Evolutionary conservation across 257 asterid species (phyloP), one percentile per base, ranked within the genome.

Genomic region (Scutellaria baicalensis): DNA sequence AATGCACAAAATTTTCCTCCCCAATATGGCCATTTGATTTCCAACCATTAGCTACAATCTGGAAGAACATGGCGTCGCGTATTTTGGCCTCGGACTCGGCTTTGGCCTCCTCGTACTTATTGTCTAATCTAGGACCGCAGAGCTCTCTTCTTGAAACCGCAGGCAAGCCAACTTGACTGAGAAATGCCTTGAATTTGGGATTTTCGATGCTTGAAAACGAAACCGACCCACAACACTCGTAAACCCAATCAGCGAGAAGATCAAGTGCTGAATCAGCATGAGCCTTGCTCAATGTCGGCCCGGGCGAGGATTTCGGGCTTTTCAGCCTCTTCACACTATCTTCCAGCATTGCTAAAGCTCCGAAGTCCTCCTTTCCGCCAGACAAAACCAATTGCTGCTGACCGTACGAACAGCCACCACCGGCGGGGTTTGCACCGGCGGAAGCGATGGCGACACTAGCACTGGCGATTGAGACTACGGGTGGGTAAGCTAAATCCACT

Each of bases 31-130:
- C 79, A 11, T 78, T 88, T 0, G 76, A 68, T 64, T 89, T 91
- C 99, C 99, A 94, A 6, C 96, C 98, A 52, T 90, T 93, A 4
- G 93, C 80, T 1, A 92, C 92, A 43, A 94, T 74, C 79, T 94
- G 99, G 73, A 94, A 94, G 88, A 91, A 94, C 99, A 94, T 83
- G 36, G 99, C 97, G 40, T 94, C 99, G 36, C 92, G 86, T 18
- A 94, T 91, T 77, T 84, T 89, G 13, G 96, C 94, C 66, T 94
- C 97, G 0, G 90, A 91, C 13, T 88, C 88, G 1, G 84, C 87
- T 52, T 78, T 91, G 7, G 82, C 84, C 67, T 86, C 92, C 69
- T 88, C 90, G 43, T 83, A 94, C 72, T 85, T 94, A 2, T 70
- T 64, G 70, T 94, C 97, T n/a, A 94, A 69, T 57, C 92, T 77